Conservation (phyloP, 192 early-diverging fungal species). For the Diversispora eburnea region DNA sequence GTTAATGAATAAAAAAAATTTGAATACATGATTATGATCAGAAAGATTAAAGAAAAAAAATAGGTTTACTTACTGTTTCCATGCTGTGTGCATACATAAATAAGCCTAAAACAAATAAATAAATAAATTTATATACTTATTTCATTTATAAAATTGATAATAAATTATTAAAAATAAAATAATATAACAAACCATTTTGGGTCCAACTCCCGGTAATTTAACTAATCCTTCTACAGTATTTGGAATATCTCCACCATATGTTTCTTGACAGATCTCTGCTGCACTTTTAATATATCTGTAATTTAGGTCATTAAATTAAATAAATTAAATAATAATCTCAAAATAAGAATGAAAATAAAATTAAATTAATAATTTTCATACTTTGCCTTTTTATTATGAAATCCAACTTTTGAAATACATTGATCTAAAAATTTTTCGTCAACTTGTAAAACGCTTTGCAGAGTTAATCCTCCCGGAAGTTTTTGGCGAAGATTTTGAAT, state of each 20-base stretch:
- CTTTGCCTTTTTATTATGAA: conserved; percentile 81
- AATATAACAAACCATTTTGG: conserved; percentile 71
- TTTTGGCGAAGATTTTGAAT: conserved; percentile 61
- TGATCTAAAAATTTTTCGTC: conserved; percentile 61
- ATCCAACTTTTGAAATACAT: conserved; percentile 80
- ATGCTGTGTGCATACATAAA: conserved; percentile 78
- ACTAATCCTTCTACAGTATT: conserved; percentile 71
- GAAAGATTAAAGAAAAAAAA: neutral
- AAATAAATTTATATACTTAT: too few relatives aligned
- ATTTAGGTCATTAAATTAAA: conserved; percentile 5
- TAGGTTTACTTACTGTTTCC: conserved; percentile 60
- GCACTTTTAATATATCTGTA: conserved; percentile 73
- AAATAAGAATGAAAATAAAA: neutral
- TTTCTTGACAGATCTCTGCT: conserved; percentile 66
- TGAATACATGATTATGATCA: neutral
- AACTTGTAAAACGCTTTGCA: conserved; percentile 60
- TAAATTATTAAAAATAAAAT: too few relatives aligned
- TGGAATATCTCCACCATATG: conserved; percentile 81
- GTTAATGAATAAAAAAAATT: neutral
- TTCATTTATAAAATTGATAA: too few relatives aligned
- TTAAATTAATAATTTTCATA: conserved; percentile 17
- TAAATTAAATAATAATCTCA: neutral
- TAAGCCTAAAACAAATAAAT: conserved; percentile 49
- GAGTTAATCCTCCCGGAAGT: conserved; percentile 65
- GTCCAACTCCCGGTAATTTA: conserved; percentile 87